Conservation (phyloP, 2,329 filamentous ascomycete species). For the Sarocladium brachiariae region DNA sequence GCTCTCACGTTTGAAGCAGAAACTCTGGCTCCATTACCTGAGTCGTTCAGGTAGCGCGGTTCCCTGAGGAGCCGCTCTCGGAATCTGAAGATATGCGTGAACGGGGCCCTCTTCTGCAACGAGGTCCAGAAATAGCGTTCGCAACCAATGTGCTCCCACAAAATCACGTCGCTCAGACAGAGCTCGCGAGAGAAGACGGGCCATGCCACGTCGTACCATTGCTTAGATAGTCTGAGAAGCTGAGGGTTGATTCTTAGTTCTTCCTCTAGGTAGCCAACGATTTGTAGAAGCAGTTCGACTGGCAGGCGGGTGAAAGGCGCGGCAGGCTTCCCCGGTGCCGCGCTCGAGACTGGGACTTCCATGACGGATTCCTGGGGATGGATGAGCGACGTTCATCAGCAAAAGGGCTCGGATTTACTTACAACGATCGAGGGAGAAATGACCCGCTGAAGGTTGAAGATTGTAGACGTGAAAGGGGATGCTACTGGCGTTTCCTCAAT, state of each 20-base stretch:
- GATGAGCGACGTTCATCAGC: too few relatives aligned
- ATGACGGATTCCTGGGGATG: too few relatives aligned
- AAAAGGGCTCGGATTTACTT: too few relatives aligned
- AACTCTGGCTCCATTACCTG: not conserved
- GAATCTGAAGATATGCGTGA: not conserved
- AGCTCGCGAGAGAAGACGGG: not conserved
- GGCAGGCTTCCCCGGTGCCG: too few relatives aligned
- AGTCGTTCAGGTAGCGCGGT: not conserved
- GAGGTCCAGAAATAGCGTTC: not conserved
- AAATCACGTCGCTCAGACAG: not conserved
- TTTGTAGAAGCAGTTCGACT: not conserved
- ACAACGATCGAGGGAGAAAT: too few relatives aligned
- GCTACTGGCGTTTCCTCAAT: too few relatives aligned
- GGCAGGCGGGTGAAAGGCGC: not conserved
- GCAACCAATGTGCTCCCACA: not conserved
- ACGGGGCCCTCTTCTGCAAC: not conserved
- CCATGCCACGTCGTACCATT: not conserved
- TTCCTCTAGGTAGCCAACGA: not conserved
- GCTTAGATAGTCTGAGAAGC: not conserved
- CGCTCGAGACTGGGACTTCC: too few relatives aligned
- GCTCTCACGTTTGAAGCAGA: not conserved
- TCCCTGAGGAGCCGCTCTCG: not conserved
- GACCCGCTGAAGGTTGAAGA: too few relatives aligned
- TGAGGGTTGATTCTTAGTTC: not conserved
- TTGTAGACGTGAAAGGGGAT: too few relatives aligned